Conservation (phyloP, 345 rosid genomes). For the Pseudoturritis turrita region DNA sequence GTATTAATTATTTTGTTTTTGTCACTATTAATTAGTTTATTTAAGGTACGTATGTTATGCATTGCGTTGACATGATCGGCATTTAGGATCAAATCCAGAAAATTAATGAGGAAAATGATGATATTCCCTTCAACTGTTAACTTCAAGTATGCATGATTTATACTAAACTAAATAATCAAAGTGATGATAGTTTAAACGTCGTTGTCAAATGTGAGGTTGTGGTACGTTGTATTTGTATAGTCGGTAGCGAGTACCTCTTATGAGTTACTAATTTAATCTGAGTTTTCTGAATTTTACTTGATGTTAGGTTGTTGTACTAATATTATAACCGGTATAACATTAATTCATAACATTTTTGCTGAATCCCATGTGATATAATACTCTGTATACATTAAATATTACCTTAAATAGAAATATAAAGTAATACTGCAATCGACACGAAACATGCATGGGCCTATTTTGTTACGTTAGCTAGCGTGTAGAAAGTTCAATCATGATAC, state of each 20-base stretch:
- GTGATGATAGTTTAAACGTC: neutral
- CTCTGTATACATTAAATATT: neutral
- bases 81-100: neutral
- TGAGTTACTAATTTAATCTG: neutral
- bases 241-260: neutral
- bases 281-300: neutral
- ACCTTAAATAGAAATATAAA: neutral
- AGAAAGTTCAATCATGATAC: neutral
- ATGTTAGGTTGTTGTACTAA: neutral
- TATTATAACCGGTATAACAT: neutral
- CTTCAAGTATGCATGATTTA: neutral
- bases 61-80: conserved; percentile 2
- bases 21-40: neutral
- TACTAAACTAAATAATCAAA: neutral
- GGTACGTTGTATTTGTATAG: neutral
- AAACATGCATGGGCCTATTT: conserved; percentile 6
- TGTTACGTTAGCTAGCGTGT: neutral
- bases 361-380: neutral
- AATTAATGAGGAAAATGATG: neutral
- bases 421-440: neutral
- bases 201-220: conserved; percentile 9
- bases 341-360: neutral
- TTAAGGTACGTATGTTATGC: neutral
- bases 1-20: neutral
- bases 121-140: neutral